These are phyloP conservation scores for Saccharomyces hybrid DNA, from an alignment of 1,139 yeast species.

Conservation along the genomic window DNA sequence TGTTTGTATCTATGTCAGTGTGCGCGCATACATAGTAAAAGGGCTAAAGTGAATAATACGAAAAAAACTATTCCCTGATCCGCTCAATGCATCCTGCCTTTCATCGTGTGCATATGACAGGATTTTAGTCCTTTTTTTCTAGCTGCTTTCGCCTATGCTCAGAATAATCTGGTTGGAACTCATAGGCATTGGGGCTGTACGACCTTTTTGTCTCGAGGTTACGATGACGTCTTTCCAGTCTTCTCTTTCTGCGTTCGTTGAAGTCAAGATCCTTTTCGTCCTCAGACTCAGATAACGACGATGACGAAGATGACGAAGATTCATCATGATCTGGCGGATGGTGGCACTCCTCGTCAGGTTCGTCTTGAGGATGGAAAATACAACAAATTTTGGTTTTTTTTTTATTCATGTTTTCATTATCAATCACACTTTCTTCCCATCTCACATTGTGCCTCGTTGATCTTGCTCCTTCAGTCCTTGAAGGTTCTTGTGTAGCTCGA, in stretches of 20 bases:
- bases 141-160: constrained; percentile 11
- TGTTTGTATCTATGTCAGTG: not conserved
- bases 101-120: not conserved
- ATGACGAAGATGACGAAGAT: constrained; percentile 16
- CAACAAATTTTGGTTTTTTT: constrained; percentile 92
- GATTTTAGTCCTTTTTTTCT: not conserved
- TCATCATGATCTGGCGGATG: constrained; percentile 31
- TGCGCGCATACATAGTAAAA: not conserved
- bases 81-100: not conserved
- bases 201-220: constrained; percentile 22
- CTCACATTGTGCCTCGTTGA: constrained; percentile 45
- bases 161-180: constrained; percentile 58
- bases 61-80: not conserved
- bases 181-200: constrained; percentile 63
- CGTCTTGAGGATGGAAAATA: constrained; percentile 78
- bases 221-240: constrained; percentile 29
- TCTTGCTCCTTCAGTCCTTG: not conserved
- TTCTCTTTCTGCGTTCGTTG: constrained; percentile 28
- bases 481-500: constrained; percentile 12
- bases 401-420: constrained; percentile 79
- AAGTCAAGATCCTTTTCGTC: constrained; percentile 20
- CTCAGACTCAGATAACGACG: constrained; percentile 29
- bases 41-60: not conserved
- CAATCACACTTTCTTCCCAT: constrained; percentile 83
- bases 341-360: constrained; percentile 51